Evolutionary conservation across 225 moss, liverwort and hornwort species (phyloP).

Genomic region (Marchantia paleacea): DNA sequence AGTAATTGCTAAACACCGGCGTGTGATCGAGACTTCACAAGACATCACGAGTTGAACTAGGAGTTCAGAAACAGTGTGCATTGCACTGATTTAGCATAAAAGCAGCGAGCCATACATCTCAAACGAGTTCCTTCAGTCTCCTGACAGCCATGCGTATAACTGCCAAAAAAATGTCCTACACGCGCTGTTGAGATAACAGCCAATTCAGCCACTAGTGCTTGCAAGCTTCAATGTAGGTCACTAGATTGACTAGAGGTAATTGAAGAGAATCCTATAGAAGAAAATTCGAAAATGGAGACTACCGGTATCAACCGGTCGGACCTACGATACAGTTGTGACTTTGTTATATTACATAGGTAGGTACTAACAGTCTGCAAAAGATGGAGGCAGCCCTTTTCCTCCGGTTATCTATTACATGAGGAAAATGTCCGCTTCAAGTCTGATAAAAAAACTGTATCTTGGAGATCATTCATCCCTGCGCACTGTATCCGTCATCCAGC

Average conservation of each 20-base stretch:
- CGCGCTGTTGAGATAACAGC: constrained; percentile 6
- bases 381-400: constrained; percentile 19
- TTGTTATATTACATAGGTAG: constrained; percentile 20
- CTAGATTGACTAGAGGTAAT: constrained; percentile 7
- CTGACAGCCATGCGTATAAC: constrained; percentile 11
- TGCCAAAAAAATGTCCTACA: constrained; percentile 8
- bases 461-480: constrained; percentile 41
- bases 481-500: constrained; percentile 56
- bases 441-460: neutral
- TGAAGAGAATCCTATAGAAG: constrained; percentile 18
- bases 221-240: neutral
- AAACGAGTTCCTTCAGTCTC: neutral
- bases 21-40: neutral
- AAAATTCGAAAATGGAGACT: constrained; percentile 8
- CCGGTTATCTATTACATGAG: constrained; percentile 2
- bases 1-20: neutral
- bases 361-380: constrained; percentile 13
- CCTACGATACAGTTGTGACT: constrained; percentile 7
- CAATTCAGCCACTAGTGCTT: constrained; percentile 10
- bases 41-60: neutral
- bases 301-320: constrained; percentile 9
- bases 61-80: neutral
- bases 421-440: neutral
- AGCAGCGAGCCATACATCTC: neutral
- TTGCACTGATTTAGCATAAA: neutral